Conservation (phyloP, 1,284 basidiomycete genomes). For the Ceratobasidium sp. region DNA sequence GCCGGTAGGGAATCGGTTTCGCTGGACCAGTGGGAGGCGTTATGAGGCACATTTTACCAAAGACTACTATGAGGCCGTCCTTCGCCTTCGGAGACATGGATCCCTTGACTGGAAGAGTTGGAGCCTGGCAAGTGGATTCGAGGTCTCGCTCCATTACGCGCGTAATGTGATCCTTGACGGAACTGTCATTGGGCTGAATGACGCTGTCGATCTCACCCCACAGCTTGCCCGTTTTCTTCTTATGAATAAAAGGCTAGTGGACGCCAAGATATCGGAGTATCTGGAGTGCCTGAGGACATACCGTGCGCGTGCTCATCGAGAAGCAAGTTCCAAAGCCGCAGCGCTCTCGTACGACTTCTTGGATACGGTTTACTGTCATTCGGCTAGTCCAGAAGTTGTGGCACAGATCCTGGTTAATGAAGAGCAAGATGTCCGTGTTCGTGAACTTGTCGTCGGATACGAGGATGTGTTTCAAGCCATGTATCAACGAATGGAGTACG, state of each 20-base stretch:
- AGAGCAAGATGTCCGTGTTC: slow-evolving; percentile 65
- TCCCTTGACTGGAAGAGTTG: slow-evolving; percentile 64
- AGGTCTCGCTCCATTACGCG: slow-evolving; percentile 66
- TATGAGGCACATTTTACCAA: slow-evolving; percentile 60
- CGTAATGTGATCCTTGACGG: slow-evolving; percentile 60
- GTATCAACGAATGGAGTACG: slow-evolving; percentile 64
- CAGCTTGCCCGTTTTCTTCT: slow-evolving; percentile 70
- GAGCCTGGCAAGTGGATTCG: slow-evolving; percentile 74
- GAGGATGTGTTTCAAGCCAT: slow-evolving; percentile 61
- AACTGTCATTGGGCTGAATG: slow-evolving; percentile 69
- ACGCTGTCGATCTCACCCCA: slow-evolving; percentile 70
- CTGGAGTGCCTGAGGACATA: slow-evolving; percentile 63
- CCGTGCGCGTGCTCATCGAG: slow-evolving; percentile 59
- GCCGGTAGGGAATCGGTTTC: slow-evolving; percentile 56
- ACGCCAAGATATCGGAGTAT: slow-evolving; percentile 55
- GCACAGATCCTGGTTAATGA: slow-evolving; percentile 57
- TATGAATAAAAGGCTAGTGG: slow-evolving; percentile 65
- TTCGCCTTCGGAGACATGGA: slow-evolving; percentile 66
- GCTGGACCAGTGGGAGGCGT: slow-evolving; percentile 55
- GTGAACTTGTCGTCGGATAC: slow-evolving; percentile 60
- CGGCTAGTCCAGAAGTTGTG: slow-evolving; percentile 57
- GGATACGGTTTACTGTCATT: slow-evolving; percentile 65
- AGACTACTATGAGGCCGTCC: slow-evolving; percentile 59
- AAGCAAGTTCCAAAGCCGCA: slow-evolving; percentile 62
- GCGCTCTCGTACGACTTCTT: slow-evolving; percentile 74